A percentile compares a stretch with the other conserved stretches of the same genome.
These are phyloP conservation scores for Eucalyptus victrix DNA, from an alignment of 345 rosid species.

Conservation along the genomic window DNA sequence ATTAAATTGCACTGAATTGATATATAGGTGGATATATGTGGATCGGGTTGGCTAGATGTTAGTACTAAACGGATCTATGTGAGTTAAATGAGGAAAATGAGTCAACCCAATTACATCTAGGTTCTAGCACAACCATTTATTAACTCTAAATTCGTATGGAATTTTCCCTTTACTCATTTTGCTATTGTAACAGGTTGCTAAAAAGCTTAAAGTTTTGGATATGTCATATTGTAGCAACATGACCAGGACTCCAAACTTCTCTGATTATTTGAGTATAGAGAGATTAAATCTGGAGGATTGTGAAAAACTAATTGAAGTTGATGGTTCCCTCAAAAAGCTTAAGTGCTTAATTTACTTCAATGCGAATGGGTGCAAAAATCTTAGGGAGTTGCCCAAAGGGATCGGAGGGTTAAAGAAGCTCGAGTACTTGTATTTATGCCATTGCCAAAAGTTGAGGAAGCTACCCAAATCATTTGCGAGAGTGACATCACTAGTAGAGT, in stretches of 20 bases:
- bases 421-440: background rate
- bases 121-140: background rate
- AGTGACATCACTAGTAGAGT: background rate
- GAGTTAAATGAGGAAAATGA: background rate
- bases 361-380: background rate
- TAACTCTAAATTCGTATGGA: background rate
- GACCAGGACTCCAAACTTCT: constrained; percentile 4
- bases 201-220: constrained; percentile 5
- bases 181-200: background rate
- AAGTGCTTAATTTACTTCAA: background rate
- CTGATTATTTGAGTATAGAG: constrained; percentile 1
- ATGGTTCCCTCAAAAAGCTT: constrained; percentile 9
- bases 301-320: background rate
- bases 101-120: background rate
- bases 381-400: background rate
- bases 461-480: background rate
- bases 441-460: background rate
- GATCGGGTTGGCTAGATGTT: background rate
- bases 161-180: background rate
- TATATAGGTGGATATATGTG: background rate
- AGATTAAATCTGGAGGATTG: constrained; percentile 3
- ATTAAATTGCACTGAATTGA: background rate
- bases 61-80: background rate
- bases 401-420: background rate
- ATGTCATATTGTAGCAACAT: background rate